These are phyloP conservation scores for Cladosporium austrohemisphaericum DNA, from an alignment of 2,329 filamentous ascomycete species.

Conservation along the genomic window DNA sequence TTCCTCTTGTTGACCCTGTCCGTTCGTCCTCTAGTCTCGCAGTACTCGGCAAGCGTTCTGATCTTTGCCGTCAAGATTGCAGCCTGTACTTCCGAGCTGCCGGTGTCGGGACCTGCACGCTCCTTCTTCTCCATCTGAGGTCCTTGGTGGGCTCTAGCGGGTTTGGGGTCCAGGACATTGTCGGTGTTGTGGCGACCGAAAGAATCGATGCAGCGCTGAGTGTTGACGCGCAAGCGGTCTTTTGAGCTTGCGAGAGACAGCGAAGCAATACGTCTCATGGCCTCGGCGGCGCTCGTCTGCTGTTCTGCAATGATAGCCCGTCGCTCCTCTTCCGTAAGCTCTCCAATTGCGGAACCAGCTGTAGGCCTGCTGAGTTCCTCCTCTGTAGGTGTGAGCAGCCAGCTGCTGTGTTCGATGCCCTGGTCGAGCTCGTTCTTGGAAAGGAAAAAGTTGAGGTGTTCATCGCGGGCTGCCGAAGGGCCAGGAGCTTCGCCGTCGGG, in stretches of 20 bases:
- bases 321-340: slow-evolving; percentile 45
- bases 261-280: slow-evolving; percentile 73
- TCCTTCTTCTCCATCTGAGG: slow-evolving; percentile 43
- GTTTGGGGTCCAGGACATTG: slow-evolving; percentile 59
- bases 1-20: slow-evolving; percentile 96
- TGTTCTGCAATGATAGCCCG: slow-evolving; percentile 21
- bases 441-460: slow-evolving; percentile 72
- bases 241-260: slow-evolving; percentile 73
- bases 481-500: slow-evolving; percentile 14
- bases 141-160: slow-evolving; percentile 40
- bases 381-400: slow-evolving; percentile 58
- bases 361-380: slow-evolving; percentile 15
- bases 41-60: slow-evolving; percentile 67
- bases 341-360: not conserved
- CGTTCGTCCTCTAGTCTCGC: slow-evolving; percentile 68
- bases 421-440: slow-evolving; percentile 62
- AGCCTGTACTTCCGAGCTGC: slow-evolving; percentile 95
- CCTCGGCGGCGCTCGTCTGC: slow-evolving; percentile 63
- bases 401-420: slow-evolving; percentile 64
- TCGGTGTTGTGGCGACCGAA: slow-evolving; percentile 95
- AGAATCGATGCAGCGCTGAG: slow-evolving; percentile 75
- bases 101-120: slow-evolving; percentile 86
- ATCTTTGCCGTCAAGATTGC: slow-evolving; percentile 95
- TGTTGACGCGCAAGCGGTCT: slow-evolving; percentile 77
- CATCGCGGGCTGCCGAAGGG: slow-evolving; percentile 17